phyloP scores from a whole-genome alignment of 768 basidiomycete genomes.

The Serendipita vermifera region DNA sequence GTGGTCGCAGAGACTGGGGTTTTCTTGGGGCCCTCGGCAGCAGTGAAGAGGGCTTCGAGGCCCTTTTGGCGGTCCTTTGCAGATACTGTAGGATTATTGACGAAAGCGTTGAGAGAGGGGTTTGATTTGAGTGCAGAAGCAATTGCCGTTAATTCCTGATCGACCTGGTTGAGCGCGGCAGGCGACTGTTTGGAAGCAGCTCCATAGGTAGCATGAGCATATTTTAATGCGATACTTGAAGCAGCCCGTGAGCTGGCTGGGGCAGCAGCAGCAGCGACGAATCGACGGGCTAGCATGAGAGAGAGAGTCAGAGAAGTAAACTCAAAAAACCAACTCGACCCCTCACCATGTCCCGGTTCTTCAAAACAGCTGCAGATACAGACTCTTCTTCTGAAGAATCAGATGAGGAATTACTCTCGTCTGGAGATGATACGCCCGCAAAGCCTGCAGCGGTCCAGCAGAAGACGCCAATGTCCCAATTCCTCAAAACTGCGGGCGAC shows the following conservation, averaged over 20 bases:
- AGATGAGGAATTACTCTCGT: constrained; percentile 57
- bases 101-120: constrained; percentile 54
- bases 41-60: constrained; percentile 52
- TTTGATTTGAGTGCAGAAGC: constrained; percentile 52
- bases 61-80: constrained; percentile 57
- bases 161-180: constrained; percentile 69
- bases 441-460: constrained; percentile 33
- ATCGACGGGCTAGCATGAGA: constrained; percentile 8
- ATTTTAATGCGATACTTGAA: constrained; percentile 67
- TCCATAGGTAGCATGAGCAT: constrained; percentile 68
- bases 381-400: constrained; percentile 55
- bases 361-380: constrained; percentile 72
- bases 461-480: constrained; percentile 66
- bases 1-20: constrained; percentile 61
- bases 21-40: constrained; percentile 58
- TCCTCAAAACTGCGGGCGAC: constrained; percentile 77
- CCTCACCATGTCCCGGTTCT: constrained; percentile 67
- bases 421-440: constrained; percentile 46
- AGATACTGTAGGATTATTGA: constrained; percentile 87
- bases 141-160: constrained; percentile 66
- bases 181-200: constrained; percentile 77
- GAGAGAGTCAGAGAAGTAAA: not conserved
- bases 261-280: constrained; percentile 21
- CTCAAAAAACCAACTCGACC: too few relatives aligned
- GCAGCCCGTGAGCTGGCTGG: constrained; percentile 38